Base-by-base conservation (phyloP, 2,329 filamentous ascomycete genomes). In the Ascochyta koolunga region DNA sequence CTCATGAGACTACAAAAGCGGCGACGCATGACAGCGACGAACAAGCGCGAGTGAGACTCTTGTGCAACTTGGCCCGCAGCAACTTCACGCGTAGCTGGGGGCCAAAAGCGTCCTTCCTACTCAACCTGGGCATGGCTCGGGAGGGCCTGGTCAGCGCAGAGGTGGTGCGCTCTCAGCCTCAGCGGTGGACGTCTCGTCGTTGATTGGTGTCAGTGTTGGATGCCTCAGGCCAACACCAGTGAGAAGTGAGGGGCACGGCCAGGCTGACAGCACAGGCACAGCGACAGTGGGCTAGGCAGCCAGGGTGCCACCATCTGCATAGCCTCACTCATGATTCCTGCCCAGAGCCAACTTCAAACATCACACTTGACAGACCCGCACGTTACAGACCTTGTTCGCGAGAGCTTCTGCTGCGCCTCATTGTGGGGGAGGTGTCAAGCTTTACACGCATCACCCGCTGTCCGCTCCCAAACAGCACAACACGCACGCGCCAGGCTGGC, bases 401-500 rank as follows among this genome's bases (percentile, higher is more conserved):
- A 33, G 46, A 43, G 53, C 37, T 54, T 53, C 60, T 6, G 52
- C 62, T 69, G 66, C 66, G 64, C 66, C 63, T 54, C 56, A 41
- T 46, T 31, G 27, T 57, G 54, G 59, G 56, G 59, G 54, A 59
- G 56, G 59, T 61, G 61, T 66, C 56, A 52, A 57, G 33, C 59
- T 43, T 51, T 52, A 29, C 27, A 29, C 50, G 54, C 41, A 60
- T 59, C 56, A 48, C 45, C 40, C 58, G 47, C 35, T 43, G 27
- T n/a, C 27, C 48, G 10, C 44, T 13, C 10, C 25, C 41, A 21
- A 60, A 51, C 57, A 61, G 47, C 56, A 62, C 48, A n/a, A n/a
- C n/a, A n/a, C 59, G 59, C 59, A 61, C 59, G 61, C 60, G 53
- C 68, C 65, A 66, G 66, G 51, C 66, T 68, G 56, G 44, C 54